Evolutionary conservation across 1,139 yeast genomes (phyloP).

Genomic region (Candida glucosophila): DNA sequence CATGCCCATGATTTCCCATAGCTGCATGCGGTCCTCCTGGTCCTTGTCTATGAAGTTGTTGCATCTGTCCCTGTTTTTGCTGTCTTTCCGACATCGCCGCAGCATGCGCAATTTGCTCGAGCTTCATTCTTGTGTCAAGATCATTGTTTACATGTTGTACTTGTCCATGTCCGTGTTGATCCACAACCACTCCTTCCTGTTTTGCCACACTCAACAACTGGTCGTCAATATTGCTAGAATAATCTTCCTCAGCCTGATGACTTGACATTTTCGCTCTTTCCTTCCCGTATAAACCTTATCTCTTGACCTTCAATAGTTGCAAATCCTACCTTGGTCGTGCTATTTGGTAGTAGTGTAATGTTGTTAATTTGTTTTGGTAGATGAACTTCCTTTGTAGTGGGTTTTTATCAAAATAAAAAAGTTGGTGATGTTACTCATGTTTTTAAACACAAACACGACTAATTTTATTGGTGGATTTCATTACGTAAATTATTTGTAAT

Average conservation of each 20-base stretch:
- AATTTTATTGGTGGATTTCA: too few species aligned
- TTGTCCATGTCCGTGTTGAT: constrained; percentile 5
- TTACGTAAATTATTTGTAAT: too few species aligned
- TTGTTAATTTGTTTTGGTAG: constrained; percentile 10
- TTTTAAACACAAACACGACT: too few species aligned
- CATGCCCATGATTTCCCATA: constrained; percentile 11
- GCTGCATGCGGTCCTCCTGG: too few species aligned
- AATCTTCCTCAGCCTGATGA: constrained; percentile 23
- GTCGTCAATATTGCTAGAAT: constrained; percentile 38
- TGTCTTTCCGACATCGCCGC: constrained; percentile 12
- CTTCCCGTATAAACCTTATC: too few species aligned
- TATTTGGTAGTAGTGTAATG: constrained; percentile 19
- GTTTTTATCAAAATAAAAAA: too few species aligned
- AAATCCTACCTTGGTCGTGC: constrained; percentile 9
- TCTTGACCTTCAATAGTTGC: constrained; percentile 5
- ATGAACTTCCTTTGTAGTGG: constrained; percentile 6
- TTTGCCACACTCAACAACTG: constrained; percentile 33
- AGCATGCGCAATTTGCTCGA: constrained; percentile 26
- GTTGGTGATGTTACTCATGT: too few species aligned
- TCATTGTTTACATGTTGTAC: constrained; percentile 17
- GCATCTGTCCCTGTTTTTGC: constrained; percentile 11
- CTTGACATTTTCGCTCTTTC: constrained; percentile 11
- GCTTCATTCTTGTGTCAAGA: constrained; percentile 20
- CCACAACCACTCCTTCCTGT: constrained; percentile 20
- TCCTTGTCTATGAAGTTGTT: constrained; percentile 9